These are phyloP conservation scores for Mortierella sp. DNA, from an alignment of 371 early-diverging fungal species.

Conservation along the genomic window DNA sequence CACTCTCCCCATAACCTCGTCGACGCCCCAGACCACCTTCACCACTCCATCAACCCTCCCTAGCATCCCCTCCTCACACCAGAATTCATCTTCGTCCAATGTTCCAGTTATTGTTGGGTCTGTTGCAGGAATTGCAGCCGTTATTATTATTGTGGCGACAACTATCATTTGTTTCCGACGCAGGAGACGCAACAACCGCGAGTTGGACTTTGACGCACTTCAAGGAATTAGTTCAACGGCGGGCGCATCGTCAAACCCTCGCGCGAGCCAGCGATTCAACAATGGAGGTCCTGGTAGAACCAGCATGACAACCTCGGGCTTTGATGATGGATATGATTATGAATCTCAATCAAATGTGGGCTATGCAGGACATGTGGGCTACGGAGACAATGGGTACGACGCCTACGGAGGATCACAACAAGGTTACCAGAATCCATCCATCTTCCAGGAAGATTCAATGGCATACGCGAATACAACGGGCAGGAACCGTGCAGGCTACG, in stretches of 20 bases:
- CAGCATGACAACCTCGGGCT: constrained; percentile 3
- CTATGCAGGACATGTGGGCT: constrained; percentile 9
- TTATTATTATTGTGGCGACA: constrained; percentile 34
- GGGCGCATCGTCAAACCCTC: constrained; percentile 2
- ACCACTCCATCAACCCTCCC: background rate
- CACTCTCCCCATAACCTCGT: background rate
- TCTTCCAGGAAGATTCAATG: constrained; percentile 50
- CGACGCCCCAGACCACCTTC: background rate
- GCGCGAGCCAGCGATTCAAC: constrained; percentile 16
- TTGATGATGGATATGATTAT: constrained; percentile 37
- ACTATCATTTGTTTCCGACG: constrained; percentile 46
- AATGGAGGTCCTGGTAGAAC: background rate
- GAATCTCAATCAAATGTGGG: constrained; percentile 4
- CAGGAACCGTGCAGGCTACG: constrained; percentile 29
- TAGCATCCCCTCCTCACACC: constrained; percentile 6
- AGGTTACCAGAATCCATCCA: constrained; percentile 46
- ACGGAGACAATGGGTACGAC: constrained; percentile 37
- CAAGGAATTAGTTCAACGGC: constrained; percentile 25
- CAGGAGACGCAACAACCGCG: constrained; percentile 21
- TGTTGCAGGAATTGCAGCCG: constrained; percentile 26
- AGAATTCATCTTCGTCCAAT: constrained; percentile 14
- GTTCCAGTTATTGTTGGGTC: constrained; percentile 47
- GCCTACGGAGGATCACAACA: constrained; percentile 32
- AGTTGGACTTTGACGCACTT: constrained; percentile 40
- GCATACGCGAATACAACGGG: constrained; percentile 19